These are phyloP conservation scores for Mariannaea sp. DNA, from an alignment of 2,329 filamentous ascomycete species.

Conservation along the genomic window DNA sequence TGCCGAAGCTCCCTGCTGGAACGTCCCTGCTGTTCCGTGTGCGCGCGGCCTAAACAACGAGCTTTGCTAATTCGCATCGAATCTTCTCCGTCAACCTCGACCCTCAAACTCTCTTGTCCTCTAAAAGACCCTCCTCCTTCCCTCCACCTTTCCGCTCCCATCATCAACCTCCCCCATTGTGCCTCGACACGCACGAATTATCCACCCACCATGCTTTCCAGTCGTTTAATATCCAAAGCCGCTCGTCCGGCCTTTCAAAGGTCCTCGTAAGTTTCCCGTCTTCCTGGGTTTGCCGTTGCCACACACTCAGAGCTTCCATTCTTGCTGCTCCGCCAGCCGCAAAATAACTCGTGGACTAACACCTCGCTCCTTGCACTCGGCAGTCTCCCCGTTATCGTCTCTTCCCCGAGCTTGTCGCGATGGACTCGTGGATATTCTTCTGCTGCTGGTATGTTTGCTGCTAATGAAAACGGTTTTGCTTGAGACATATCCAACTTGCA, in stretches of 20 bases:
- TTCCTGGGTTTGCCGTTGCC: slow-evolving; percentile 4
- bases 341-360: slow-evolving; percentile 35
- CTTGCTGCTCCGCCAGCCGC: slow-evolving; percentile 15
- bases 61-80: slow-evolving; percentile 28
- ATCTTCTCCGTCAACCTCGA: slow-evolving; percentile 27
- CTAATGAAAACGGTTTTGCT: slow-evolving; percentile 1
- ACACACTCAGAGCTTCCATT: slow-evolving; percentile 21
- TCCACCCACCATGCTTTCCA: slow-evolving; percentile 60
- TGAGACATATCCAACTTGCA: slow-evolving; percentile 13
- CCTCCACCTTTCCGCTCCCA: slow-evolving; percentile 17
- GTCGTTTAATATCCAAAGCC: slow-evolving; percentile 64
- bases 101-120: slow-evolving; percentile 32
- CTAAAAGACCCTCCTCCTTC: slow-evolving; percentile 14
- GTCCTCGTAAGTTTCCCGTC: slow-evolving; percentile 52
- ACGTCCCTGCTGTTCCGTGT: slow-evolving; percentile 16
- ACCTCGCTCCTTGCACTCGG: slow-evolving; percentile 12
- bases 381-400: slow-evolving; percentile 56
- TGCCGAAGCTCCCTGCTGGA: slow-evolving; percentile 35
- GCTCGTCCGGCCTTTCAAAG: slow-evolving; percentile 61
- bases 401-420: slow-evolving; percentile 52
- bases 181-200: slow-evolving; percentile 31
- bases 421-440: slow-evolving; percentile 65
- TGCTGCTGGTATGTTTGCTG: slow-evolving; percentile 54
- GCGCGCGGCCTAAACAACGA: slow-evolving; percentile 30
- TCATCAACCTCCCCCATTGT: slow-evolving; percentile 30